Base-by-base conservation (phyloP, 1,284 basidiomycete species). In the Fomitopsis palustris region DNA sequence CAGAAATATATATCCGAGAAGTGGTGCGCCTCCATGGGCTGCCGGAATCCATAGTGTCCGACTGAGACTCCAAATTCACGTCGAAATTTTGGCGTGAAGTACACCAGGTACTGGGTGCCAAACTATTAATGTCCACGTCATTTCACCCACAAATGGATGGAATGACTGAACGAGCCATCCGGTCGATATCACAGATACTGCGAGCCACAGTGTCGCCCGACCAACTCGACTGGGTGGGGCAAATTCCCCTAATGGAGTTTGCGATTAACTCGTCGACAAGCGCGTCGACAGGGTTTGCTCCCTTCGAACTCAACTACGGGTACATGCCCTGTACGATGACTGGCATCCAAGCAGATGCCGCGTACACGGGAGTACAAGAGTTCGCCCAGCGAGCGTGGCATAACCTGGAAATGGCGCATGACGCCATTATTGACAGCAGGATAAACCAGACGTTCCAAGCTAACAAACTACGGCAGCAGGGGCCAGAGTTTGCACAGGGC, bases 101-200 rank as follows among this genome's bases (percentile, higher is more conserved):
- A n/a, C n/a, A n/a, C n/a, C n/a, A n/a, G n/a, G n/a, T n/a, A n/a
- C n/a, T n/a, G n/a, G n/a, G n/a, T n/a, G n/a, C n/a, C n/a, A 68
- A 66, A 29, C 61, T 71, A 21, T 64, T 65, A 25, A 67, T 75
- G 65, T 69, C 73, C 0, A 69, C 68, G 0, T 39, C 63, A 0
- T 77, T 70, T 53, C 75, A 78, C 45, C 75, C 73, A 0, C 70
- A 77, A 52, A 77, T 68, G 0, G 72, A 74, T 55, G 68, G 73
- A 0, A 57, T 57, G 0, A 66, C 67, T 0, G 73, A 75, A 57
- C 58, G 69, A 0, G 62, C 62, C 0, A 71, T 69, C 10, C 58
- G 63, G 0, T 66, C 69, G 0, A 62, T 75, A 1, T 62, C 51
- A 1, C 67, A 71, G 39, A 69, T 75, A 0, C 56, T 76, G 9